Conservation (phyloP, 129 eudicot genomes). For the Sambucus nigra region DNA sequence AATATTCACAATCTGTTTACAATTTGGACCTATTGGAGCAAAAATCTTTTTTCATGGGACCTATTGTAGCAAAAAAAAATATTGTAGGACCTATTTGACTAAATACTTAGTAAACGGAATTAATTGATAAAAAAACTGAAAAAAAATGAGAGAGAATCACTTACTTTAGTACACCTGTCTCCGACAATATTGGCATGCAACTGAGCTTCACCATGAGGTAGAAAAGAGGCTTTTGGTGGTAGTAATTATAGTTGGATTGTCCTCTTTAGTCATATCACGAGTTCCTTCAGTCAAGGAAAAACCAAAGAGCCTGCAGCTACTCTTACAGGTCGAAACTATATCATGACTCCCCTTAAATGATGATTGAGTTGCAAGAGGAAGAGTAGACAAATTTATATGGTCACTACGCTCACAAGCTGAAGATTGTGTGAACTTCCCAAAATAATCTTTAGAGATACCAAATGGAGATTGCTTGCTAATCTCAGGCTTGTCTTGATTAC, state of each 20-base stretch:
- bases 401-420: slow-evolving; percentile 14
- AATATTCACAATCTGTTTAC: too few species aligned
- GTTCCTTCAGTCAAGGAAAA: slow-evolving; percentile 61
- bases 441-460: slow-evolving; percentile 9
- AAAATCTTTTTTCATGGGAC: too few species aligned
- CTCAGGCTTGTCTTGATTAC: slow-evolving; percentile 15
- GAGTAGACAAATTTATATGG: slow-evolving; percentile 3
- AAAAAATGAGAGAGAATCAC: too few species aligned
- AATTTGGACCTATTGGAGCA: too few species aligned
- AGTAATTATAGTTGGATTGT: slow-evolving; percentile 8
- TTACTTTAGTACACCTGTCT: slow-evolving; percentile 42
- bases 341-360: slow-evolving; percentile 20
- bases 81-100: too few species aligned
- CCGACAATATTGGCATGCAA: slow-evolving; percentile 32
- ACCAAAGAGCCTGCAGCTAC: slow-evolving; percentile 72
- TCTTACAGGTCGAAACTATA: slow-evolving; percentile 29
- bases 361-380: slow-evolving; percentile 14
- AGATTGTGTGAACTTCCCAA: slow-evolving; percentile 7
- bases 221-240: slow-evolving; percentile 17
- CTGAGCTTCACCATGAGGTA: slow-evolving; percentile 31
- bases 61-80: too few species aligned
- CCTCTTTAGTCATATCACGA: slow-evolving; percentile 12
- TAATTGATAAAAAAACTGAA: too few species aligned
- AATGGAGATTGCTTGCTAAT: slow-evolving; percentile 13
- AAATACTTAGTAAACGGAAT: too few species aligned